phyloP scores from a whole-genome alignment of 148 eudicot genomes.

The Gaultheria prostrata region DNA sequence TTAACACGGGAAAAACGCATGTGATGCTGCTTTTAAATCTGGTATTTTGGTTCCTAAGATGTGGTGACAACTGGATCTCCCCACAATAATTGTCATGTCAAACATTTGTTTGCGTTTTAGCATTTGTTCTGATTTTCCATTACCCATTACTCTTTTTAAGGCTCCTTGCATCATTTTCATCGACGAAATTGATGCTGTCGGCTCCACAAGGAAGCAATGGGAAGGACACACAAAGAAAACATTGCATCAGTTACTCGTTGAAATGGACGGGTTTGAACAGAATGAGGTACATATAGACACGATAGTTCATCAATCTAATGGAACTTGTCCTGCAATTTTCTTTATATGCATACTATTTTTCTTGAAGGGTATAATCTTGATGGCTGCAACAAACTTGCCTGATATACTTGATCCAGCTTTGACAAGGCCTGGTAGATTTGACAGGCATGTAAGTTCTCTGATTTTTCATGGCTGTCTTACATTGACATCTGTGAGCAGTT shows the following conservation, averaged over 20 bases:
- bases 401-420: constrained; percentile 98
- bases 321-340: background rate
- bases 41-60: background rate
- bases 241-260: constrained; percentile 93
- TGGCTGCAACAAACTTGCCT: constrained; percentile 99
- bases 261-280: constrained; percentile 99
- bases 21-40: background rate
- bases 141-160: constrained; percentile 27
- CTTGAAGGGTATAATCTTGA: constrained; percentile 85
- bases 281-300: constrained; percentile 60
- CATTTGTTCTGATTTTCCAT: constrained; percentile 8
- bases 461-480: background rate
- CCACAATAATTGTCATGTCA: background rate
- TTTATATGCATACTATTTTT: constrained; percentile 1
- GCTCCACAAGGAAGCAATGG: constrained; percentile 96
- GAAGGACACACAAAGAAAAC: constrained; percentile 99
- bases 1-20: background rate
- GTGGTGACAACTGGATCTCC: constrained; percentile 7
- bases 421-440: constrained; percentile 98
- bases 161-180: constrained; percentile 98
- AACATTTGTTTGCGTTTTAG: background rate
- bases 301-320: background rate
- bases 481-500: background rate
- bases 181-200: constrained; percentile 96
- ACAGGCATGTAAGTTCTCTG: constrained; percentile 78